Percentiles rank a stretch among this genome's conserved stretches.
These are phyloP conservation scores for Spirogloea muscicola DNA, from an alignment of 139 green algal species.

Conservation along the genomic window DNA sequence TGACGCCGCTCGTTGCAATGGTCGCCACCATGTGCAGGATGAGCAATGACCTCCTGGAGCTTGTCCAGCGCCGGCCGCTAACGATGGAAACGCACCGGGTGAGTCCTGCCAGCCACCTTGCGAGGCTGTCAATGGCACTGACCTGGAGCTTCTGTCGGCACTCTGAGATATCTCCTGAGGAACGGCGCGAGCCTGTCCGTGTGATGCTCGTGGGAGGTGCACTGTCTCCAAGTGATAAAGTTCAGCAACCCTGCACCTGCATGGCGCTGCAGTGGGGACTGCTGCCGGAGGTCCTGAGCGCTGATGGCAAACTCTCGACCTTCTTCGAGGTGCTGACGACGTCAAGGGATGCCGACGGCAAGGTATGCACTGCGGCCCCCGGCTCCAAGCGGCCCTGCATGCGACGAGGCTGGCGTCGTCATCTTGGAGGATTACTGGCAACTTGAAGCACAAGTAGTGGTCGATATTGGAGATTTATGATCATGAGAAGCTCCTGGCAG, in stretches of 20 bases:
- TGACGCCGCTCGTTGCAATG: no score
- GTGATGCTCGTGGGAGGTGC: no score
- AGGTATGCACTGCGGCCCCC: background rate
- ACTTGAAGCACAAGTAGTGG: background rate
- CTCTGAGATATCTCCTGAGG: background rate
- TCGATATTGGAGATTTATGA: background rate
- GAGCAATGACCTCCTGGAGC: slow-evolving; percentile 5
- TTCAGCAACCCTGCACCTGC: background rate
- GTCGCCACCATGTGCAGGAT: no score
- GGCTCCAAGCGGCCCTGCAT: background rate
- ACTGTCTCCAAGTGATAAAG: no score
- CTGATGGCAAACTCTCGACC: background rate
- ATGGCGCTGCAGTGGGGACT: slow-evolving; percentile 4
- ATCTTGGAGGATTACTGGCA: no score
- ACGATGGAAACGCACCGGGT: slow-evolving; percentile 41
- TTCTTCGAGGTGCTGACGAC: slow-evolving; percentile 37
- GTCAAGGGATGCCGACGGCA: slow-evolving; percentile 11
- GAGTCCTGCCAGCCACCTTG: background rate
- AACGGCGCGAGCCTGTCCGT: no score
- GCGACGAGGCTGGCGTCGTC: no score
- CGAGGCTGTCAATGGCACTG: background rate
- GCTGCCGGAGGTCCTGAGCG: background rate
- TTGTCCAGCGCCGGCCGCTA: slow-evolving; percentile 8
- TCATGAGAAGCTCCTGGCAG: background rate
- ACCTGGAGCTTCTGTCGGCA: background rate